These are phyloP conservation scores for Coemansia erecta DNA, from an alignment of 192 early-diverging fungal species.

Conservation along the genomic window DNA sequence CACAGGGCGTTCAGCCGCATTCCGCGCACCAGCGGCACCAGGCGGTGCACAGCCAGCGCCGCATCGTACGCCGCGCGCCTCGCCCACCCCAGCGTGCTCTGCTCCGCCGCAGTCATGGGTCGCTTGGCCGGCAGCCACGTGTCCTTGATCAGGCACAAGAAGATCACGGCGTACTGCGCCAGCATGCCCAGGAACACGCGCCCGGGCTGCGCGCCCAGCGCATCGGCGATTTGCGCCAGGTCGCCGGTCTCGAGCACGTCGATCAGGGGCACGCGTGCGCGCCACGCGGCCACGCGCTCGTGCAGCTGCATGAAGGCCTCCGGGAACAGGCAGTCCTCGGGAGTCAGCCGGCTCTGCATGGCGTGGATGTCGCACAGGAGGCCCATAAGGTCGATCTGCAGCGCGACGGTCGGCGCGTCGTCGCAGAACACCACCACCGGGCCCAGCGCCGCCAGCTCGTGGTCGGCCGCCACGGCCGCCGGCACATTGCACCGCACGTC, in stretches of 20 bases:
- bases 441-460: conserved; percentile 18
- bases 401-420: conserved; percentile 21
- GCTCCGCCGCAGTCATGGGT: conserved; percentile 26
- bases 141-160: conserved; percentile 47
- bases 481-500: conserved; percentile 42
- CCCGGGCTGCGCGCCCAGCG: conserved; percentile 7
- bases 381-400: conserved; percentile 36
- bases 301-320: conserved; percentile 14
- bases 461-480: conserved; percentile 3
- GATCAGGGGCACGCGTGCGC: conserved; percentile 20
- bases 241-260: conserved; percentile 23
- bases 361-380: conserved; percentile 41
- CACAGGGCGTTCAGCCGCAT: conserved; percentile 34
- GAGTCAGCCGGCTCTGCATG: conserved; percentile 27
- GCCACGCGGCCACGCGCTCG: conserved; percentile 23
- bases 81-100: conserved; percentile 23
- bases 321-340: conserved; percentile 32
- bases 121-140: conserved; percentile 33
- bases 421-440: conserved; percentile 41
- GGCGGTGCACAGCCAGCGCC: conserved; percentile 30
- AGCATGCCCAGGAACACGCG: conserved; percentile 33
- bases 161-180: conserved; percentile 34
- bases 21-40: conserved; percentile 40
- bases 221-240: conserved; percentile 9
- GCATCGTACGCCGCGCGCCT: conserved; percentile 25